Evolutionary conservation across 2,329 filamentous ascomycete species (phyloP).

Genomic region (Aaosphaeria pasadenensis): DNA sequence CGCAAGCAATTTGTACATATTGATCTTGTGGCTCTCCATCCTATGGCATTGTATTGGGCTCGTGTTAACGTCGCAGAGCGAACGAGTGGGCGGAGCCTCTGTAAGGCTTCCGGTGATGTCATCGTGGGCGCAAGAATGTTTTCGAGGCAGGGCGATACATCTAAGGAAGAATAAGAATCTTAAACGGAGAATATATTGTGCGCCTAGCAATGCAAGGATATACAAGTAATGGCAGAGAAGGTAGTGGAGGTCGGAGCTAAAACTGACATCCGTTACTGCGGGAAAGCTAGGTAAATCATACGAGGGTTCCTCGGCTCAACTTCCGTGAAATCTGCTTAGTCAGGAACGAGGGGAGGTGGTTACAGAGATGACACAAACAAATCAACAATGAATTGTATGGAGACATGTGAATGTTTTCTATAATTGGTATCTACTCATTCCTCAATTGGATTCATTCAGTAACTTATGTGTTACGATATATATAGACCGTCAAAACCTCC

Average conservation of each 20-base stretch:
- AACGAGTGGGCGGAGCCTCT: constrained; percentile 24
- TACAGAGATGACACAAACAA: too few species aligned
- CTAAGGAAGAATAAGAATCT: constrained; percentile 1
- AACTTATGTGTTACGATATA: too few species aligned
- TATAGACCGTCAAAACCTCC: too few species aligned
- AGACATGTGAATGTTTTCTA: too few species aligned
- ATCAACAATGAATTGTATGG: too few species aligned
- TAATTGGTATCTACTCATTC: too few species aligned
- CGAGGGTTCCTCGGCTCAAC: constrained; percentile 4
- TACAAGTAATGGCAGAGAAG: not conserved
- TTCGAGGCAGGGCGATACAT: not conserved
- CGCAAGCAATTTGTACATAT: constrained; percentile 28
- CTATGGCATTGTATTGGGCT: not conserved
- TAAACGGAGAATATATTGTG: not conserved
- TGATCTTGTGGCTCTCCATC: constrained; percentile 5
- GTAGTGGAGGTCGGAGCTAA: not conserved
- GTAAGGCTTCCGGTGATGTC: constrained; percentile 34
- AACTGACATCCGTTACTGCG: not conserved
- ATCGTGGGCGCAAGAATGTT: constrained; percentile 13
- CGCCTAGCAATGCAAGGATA: constrained; percentile 2
- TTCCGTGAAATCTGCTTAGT: too few species aligned
- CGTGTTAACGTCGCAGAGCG: constrained; percentile 12
- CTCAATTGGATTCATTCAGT: too few species aligned
- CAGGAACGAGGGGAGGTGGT: too few species aligned
- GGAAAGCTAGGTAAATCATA: not conserved